Base-by-base conservation (phyloP, 2,329 filamentous ascomycete species). In the Sclerotinia nivalis region DNA sequence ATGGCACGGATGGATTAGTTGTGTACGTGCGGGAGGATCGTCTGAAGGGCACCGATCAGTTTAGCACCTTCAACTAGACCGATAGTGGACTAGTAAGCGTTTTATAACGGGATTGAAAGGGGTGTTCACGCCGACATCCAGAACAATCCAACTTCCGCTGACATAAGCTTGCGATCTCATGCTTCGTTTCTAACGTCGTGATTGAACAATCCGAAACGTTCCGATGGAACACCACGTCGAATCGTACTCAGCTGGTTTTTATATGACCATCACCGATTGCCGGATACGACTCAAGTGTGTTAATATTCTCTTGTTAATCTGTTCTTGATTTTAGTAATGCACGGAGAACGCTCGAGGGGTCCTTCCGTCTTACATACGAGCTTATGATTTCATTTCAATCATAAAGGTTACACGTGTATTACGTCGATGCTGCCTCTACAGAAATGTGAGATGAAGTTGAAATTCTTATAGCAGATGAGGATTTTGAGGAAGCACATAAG, bases 121-220 rank as follows among this genome's bases (percentile, higher is more conserved):
- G 22, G 31, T 34, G 43, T 49, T 49, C 31, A n/a, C 25, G 8
- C 60, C 60, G 60, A 64, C 10, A 50, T 37, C 13, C 18, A 34
- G 31, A 37, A 22, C 20, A 34, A 22, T 25, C 25, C 8, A 10
- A 15, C 52, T 43, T 43, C 18, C 7, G 20, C 20, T 47, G 43
- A 49, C 45, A 49, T 34, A 34, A 49, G 28, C 20, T 62, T 62
- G 28, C 43, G 43, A 49, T 49, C 43, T 49, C 43, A 62, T 62
- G 59, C 49, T 60, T 50, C 9, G 31, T 25, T 34, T 64, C 31
- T n/a, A 37, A 12, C 37, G 25, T 45, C 56, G 28, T 43, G 37
- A 28, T 60, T 45, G n/a, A 28, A 40, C 56, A 10, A 2, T 28
- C 20, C 45, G n/a, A 62, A 25, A 37, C 22, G 28, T 50, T 62